Conservation (phyloP, 129 eudicot genomes). For the Rutidosis leptorrhynchoides region DNA sequence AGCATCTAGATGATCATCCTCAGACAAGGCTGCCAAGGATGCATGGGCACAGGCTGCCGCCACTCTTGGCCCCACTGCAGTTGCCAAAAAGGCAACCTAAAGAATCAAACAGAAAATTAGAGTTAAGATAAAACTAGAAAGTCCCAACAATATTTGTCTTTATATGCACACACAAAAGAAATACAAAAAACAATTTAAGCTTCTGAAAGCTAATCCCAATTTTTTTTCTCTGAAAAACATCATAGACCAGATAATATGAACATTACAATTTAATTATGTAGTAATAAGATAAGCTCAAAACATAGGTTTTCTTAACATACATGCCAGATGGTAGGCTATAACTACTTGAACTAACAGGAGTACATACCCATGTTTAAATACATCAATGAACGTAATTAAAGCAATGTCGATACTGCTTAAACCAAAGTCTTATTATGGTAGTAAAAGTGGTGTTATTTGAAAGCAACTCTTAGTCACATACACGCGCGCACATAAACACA, state of each 20-base stretch:
- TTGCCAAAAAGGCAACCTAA: conserved; percentile 95
- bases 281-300: background rate
- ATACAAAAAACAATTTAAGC: background rate
- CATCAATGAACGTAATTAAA: conserved; percentile 1
- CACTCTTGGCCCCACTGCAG: conserved; percentile 96
- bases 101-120: conserved; percentile 21
- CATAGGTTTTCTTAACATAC: background rate
- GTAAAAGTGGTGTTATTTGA: background rate
- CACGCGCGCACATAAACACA: background rate
- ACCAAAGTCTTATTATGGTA: background rate
- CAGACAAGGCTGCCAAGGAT: conserved; percentile 70
- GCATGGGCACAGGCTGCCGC: conserved; percentile 99
- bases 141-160: conserved; percentile 5
- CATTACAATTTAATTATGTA: background rate
- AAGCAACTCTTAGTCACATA: background rate
- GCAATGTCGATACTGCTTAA: background rate
- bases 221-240: background rate
- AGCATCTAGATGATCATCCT: conserved; percentile 42
- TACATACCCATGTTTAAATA: conserved; percentile 7
- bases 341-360: background rate
- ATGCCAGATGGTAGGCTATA: background rate
- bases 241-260: background rate
- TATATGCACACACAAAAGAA: conserved; percentile 1
- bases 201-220: background rate
- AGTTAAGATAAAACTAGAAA: background rate